A percentile compares a stretch with the other conserved stretches of the same genome.
These are phyloP conservation scores for Cyclocybe aegerita DNA, from an alignment of 768 basidiomycete species.

Conservation along the genomic window DNA sequence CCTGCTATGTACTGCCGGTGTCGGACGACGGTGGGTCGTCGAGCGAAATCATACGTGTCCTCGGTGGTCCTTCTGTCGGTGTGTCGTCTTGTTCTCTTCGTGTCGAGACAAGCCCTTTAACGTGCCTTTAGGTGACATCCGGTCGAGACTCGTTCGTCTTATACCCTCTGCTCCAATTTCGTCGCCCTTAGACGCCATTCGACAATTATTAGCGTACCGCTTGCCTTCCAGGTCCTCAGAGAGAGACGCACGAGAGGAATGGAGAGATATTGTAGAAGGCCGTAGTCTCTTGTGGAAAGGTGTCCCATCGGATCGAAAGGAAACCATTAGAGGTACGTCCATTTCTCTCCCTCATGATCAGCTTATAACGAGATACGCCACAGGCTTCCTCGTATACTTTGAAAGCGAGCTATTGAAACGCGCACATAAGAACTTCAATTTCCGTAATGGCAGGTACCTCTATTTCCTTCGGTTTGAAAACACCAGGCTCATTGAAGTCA, in stretches of 20 bases:
- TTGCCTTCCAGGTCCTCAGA: constrained; percentile 70
- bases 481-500: constrained; percentile 21
- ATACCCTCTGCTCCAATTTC: constrained; percentile 64
- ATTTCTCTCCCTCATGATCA: background rate
- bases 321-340: constrained; percentile 77
- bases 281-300: constrained; percentile 77
- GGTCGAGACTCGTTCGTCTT: constrained; percentile 84
- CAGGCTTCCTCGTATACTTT: constrained; percentile 91
- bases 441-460: constrained; percentile 78
- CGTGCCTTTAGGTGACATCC: constrained; percentile 67
- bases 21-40: constrained; percentile 97
- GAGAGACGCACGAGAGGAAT: constrained; percentile 80
- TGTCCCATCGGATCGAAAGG: constrained; percentile 87
- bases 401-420: constrained; percentile 84
- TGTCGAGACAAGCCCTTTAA: background rate
- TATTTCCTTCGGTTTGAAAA: background rate
- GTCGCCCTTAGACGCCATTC: constrained; percentile 73
- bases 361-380: background rate
- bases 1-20: constrained; percentile 86
- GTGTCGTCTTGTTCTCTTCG: constrained; percentile 9
- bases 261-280: constrained; percentile 92
- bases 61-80: constrained; percentile 88
- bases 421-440: constrained; percentile 93
- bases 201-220: constrained; percentile 75
- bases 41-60: constrained; percentile 89